Base-by-base conservation (phyloP, 345 rosid genomes). In the Balakata baccata region DNA sequence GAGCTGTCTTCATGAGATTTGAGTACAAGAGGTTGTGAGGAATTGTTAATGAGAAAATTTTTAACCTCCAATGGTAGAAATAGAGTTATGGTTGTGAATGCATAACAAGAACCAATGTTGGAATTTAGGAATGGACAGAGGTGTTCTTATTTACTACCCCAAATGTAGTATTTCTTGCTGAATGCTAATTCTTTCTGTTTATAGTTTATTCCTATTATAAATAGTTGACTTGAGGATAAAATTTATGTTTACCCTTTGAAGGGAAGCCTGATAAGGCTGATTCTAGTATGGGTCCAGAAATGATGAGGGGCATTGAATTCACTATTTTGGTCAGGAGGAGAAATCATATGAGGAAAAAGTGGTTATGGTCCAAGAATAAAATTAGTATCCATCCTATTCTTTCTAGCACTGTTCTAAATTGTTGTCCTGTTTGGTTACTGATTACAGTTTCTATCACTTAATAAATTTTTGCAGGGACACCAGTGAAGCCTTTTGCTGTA, bases 401-500 rank as follows among this genome's bases (percentile, higher is more conserved):
- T 29, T 37, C 57, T 12, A 16, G 22, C 14, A 46, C 54, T 45
- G 25, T 13, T 29, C 43, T 37, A 53, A 16, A n/a, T 18, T 23
- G 47, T 34, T 46, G 60, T 29, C 47, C 11, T 49, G 41, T 61
- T 47, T 72, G 50, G 34, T 71, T 63, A 20, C 41, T 51, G 22
- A 51, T 52, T 73, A 34, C 51, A 64, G 51, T 64, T 73, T 20
- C 69, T 16, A 12, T 54, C 17, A 47, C 70, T 20, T 65, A 64
- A 64, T 50, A 25, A 17, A 18, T 34, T 63, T 18, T n/a, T 63
- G 60, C 34, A 17, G 63, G 70, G 63, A 38, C 43, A 41, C 59
- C 29, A 16, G 41, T 53, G 5, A 6, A 62, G 20, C 58, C 60
- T 47, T 63, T 72, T 38, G 75, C 75, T 52, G 50, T 62, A 47